A percentile compares a stretch with the other conserved stretches of the same genome.
Evolutionary conservation across 208 protist genomes (phyloP).

Genomic region (Histomonas meleagridis): DNA sequence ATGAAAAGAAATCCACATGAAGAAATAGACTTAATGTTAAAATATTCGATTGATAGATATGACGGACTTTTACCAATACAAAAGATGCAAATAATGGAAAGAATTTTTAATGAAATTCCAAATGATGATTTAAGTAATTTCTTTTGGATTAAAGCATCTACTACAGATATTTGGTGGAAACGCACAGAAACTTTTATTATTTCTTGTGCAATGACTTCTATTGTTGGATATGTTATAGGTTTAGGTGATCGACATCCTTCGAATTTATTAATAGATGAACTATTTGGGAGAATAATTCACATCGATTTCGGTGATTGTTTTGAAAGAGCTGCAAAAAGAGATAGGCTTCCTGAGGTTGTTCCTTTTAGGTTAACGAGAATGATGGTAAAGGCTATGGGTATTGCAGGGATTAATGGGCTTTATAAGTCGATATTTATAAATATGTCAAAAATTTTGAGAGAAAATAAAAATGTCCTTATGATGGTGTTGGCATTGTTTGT

Average conservation of each 20-base stretch:
- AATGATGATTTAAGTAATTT: background rate
- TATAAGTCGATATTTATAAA: slow-evolving; percentile 9
- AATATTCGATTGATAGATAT: background rate
- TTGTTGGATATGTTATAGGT: slow-evolving; percentile 26
- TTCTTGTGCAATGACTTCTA: background rate
- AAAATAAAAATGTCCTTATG: background rate
- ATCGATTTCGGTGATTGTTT: slow-evolving; percentile 43
- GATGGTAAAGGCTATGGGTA: slow-evolving; percentile 8
- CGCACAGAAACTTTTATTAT: background rate
- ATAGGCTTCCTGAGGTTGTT: slow-evolving; percentile 27
- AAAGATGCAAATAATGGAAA: background rate
- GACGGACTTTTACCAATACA: background rate
- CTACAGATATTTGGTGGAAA: background rate
- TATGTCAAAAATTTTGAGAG: background rate
- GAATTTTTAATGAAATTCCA: background rate
- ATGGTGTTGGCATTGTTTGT: slow-evolving; percentile 18
- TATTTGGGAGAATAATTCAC: background rate
- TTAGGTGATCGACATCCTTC: background rate
- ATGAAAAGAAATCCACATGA: background rate
- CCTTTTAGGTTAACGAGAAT: slow-evolving; percentile 33
- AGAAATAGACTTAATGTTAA: background rate
- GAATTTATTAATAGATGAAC: background rate
- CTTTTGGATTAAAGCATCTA: background rate
- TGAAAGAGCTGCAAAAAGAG: slow-evolving; percentile 39
- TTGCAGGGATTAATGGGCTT: background rate